Base-by-base conservation (phyloP, 306 rosid genomes). In the Adenanthera pavonina region DNA sequence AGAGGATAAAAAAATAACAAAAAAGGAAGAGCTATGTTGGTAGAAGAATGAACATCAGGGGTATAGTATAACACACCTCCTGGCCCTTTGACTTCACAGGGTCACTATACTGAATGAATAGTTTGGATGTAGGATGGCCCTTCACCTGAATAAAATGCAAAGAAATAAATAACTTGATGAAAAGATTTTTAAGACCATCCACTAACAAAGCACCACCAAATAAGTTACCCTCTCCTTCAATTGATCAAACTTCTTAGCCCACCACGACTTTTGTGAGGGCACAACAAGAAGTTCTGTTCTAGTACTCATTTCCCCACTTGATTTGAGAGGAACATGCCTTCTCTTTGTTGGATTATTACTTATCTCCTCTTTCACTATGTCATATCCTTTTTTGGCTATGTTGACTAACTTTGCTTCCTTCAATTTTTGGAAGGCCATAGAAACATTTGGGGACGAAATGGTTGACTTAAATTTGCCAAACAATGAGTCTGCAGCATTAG, bases 341-440 rank as follows among this genome's bases (percentile, higher is more conserved):
- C 89, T 95, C 88, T 81, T 90, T 25, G 78, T 75, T 1, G 94
- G 87, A 53, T 69, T 89, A 53, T 92, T 88, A 84, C 87, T 89
- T 65, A 95, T 82, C 85, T 95, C 99, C 79, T 91, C 99, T 78
- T 84, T 91, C 74, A 95, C 88, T 75, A 95, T 88, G 78, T 78
- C 91, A 87, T 86, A 95, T 77, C 98, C 94, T 81, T 82, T 93
- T 86, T 92, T 93, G 74, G 99, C 92, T 69, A 92, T 43, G 81
- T 89, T 83, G 12, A 86, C 75, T 40, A 95, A 25, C 89, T 95
- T 92, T 16, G 92, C 84, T 47, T 90, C 93, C 86, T 91, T 93
- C 74, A 93, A 69, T 81, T 82, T 88, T 65, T 91, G 88, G 75
- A 89, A 92, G 82, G 94, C 91, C 16, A 79, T 76, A 64, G 97